A percentile compares a stretch with the other conserved stretches of the same genome.
Conservation (phyloP, 345 rosid species). For the Diplotaxis tenuifolia region DNA sequence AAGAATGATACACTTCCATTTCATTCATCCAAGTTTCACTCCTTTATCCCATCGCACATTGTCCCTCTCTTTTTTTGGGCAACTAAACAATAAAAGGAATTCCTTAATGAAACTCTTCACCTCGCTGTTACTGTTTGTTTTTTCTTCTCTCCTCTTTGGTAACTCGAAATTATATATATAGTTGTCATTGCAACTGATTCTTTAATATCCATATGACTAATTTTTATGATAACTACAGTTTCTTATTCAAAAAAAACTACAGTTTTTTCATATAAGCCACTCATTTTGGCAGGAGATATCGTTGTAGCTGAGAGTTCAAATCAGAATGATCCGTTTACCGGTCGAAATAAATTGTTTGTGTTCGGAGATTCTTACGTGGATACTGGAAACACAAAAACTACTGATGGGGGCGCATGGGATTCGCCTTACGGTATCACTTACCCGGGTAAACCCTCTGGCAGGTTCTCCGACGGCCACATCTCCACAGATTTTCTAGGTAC, state of each 20-base stretch:
- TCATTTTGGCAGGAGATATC: slow-evolving; percentile 5
- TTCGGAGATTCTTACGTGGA: too few relatives aligned
- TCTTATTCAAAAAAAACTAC: too few relatives aligned
- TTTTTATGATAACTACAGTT: neutral
- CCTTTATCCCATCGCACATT: neutral
- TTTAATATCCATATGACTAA: neutral
- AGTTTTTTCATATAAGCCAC: too few relatives aligned
- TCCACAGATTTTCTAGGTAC: too few relatives aligned
- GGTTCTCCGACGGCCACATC: too few relatives aligned
- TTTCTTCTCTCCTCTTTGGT: slow-evolving; percentile 4
- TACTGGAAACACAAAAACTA: too few relatives aligned
- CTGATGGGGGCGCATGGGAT: too few relatives aligned
- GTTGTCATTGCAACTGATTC: neutral
- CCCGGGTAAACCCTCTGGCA: too few relatives aligned
- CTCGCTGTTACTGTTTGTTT: neutral
- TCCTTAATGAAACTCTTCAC: neutral
- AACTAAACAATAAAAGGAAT: neutral
- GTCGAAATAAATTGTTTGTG: too few relatives aligned
- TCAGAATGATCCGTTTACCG: too few relatives aligned
- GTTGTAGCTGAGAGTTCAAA: slow-evolving; percentile 5
- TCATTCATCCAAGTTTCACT: neutral
- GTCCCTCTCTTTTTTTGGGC: neutral
- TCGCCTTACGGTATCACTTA: too few relatives aligned
- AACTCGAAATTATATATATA: neutral
- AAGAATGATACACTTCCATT: neutral